phyloP scores from a whole-genome alignment of 176 grass and related monocot genomes.

The barley (Hordeum vulgare) region MorexV3_pseudomolecules_assembly NC_058521.1:593485508-593486007 shows the following conservation, averaged over 20 bases:
- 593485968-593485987: conserved; percentile 20
- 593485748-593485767: conserved; percentile 29
- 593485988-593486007: conserved; percentile 25
- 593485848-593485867: neutral
- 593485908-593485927: conserved; percentile 13
- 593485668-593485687: too few relatives aligned
- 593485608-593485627: conserved; percentile 33
- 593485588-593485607: conserved; percentile 25
- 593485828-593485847: neutral
- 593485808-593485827: conserved; percentile 6
- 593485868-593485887: conserved; percentile 9
- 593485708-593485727: conserved; percentile 30
- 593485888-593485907: conserved; percentile 28
- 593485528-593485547: neutral
- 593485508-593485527: neutral
- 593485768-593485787: conserved; percentile 13
- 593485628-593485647: neutral
- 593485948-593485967: conserved; percentile 32
- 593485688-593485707: neutral
- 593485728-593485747: conserved; percentile 10
- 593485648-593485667: too few relatives aligned
- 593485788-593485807: neutral
- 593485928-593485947: conserved; percentile 18
- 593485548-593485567: neutral
- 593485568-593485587: neutral